Percentiles rank a stretch among this genome's conserved stretches.
Evolutionary conservation across 768 basidiomycete species (phyloP).

Genomic region (Collybia sp.): DNA sequence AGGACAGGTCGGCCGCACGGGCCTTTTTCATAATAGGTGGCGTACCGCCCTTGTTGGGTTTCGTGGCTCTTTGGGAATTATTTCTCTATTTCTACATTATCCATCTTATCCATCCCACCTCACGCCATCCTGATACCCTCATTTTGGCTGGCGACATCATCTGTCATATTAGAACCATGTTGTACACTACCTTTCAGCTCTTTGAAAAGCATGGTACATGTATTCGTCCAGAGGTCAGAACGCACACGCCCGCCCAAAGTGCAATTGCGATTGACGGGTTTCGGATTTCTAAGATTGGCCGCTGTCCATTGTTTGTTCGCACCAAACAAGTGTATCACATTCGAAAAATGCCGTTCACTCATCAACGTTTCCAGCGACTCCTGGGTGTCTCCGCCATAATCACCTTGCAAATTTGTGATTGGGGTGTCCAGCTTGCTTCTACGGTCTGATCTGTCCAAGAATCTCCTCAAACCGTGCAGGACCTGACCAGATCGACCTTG

Average conservation of each 20-base stretch:
- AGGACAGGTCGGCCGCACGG: background rate
- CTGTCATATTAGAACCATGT: too few species aligned
- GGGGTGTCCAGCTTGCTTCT: conserved; percentile 10
- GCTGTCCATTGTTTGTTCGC: conserved; percentile 17
- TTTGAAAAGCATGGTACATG: too few species aligned
- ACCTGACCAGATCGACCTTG: conserved; percentile 57
- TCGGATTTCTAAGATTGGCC: too few species aligned
- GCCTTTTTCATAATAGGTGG: background rate
- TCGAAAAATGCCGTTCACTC: conserved; percentile 37
- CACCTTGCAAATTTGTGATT: conserved; percentile 6
- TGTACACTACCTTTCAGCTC: too few species aligned
- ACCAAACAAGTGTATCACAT: conserved; percentile 41
- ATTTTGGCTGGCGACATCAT: too few species aligned
- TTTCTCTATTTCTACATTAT: background rate
- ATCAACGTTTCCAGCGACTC: conserved; percentile 27
- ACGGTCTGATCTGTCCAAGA: conserved; percentile 42
- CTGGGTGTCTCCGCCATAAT: conserved; percentile 18
- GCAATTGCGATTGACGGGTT: too few species aligned
- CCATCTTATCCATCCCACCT: background rate
- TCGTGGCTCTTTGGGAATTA: background rate
- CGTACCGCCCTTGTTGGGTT: background rate
- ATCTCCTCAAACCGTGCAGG: conserved; percentile 56
- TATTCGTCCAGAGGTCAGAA: too few species aligned
- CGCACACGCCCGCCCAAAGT: too few species aligned
- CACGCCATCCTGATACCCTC: too few species aligned